Conservation (phyloP, 2,329 filamentous ascomycete species). For the Emmonsia crescens region DNA sequence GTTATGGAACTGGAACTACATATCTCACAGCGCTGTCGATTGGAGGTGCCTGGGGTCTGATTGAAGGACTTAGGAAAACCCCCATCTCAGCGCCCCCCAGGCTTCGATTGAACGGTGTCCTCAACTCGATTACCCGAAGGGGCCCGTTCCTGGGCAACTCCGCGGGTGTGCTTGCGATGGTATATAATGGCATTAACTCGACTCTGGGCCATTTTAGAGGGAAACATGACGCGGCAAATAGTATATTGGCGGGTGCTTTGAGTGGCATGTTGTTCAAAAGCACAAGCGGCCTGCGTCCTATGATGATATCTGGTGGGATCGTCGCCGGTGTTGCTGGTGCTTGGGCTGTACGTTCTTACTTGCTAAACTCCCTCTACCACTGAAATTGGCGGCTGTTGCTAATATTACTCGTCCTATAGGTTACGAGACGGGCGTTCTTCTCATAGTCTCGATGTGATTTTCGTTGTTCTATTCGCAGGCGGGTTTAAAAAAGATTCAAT, state of each 20-base stretch:
- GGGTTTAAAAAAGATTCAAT: background rate
- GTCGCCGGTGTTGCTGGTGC: constrained; percentile 73
- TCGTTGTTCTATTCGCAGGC: background rate
- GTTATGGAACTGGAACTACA: constrained; percentile 91
- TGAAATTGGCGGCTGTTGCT: constrained; percentile 5
- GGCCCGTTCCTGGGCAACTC: constrained; percentile 95
- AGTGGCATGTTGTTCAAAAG: constrained; percentile 96
- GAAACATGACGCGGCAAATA: constrained; percentile 84
- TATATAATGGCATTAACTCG: constrained; percentile 90
- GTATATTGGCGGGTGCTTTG: constrained; percentile 69
- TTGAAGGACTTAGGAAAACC: constrained; percentile 71
- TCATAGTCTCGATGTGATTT: constrained; percentile 20
- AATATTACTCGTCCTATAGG: constrained; percentile 25
- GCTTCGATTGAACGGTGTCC: constrained; percentile 81
- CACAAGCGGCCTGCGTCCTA: constrained; percentile 76
- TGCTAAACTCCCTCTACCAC: constrained; percentile 10
- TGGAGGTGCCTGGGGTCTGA: constrained; percentile 84
- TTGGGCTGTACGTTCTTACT: constrained; percentile 66
- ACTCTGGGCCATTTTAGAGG: constrained; percentile 67
- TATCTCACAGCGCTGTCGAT: constrained; percentile 78
- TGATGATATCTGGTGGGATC: constrained; percentile 88
- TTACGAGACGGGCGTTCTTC: constrained; percentile 42
- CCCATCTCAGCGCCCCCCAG: constrained; percentile 68
- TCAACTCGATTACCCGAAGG: constrained; percentile 86
- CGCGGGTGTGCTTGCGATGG: constrained; percentile 87